Base-by-base conservation (phyloP, 805 yeast species). In the Starmera amethionina region DNA sequence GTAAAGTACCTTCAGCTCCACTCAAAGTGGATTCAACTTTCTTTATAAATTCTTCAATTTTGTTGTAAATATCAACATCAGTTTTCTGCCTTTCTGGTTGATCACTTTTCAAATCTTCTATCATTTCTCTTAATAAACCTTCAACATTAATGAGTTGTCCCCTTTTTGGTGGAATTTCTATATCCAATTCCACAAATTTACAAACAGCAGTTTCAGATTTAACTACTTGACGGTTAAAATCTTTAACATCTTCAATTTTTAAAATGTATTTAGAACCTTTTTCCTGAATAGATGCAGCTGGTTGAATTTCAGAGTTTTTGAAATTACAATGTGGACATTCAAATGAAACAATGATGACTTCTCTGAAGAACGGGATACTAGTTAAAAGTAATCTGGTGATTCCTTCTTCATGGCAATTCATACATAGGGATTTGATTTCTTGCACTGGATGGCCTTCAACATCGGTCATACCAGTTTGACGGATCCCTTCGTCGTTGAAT, bases 281-380 rank as follows among this genome's bases (percentile, higher is more conserved):
- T 51, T 82, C 90, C 52, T 90, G 95, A 46, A 93, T 87, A 41
- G 76, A 76, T 5, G 93, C 79, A 6, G 98, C 99, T n/a, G 97
- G 83, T 67, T 93, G 98, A 50, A 93, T 75, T 64, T 93, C 98
- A 32, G 86, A 76, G 69, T 87, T 90, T 58, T 81, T 84, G 58
- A 86, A 77, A 1, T 86, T 85, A 68, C 99, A 93, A 62, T 89
- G 97, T 25, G 93, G 90, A 63, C 99, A 93, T 49, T 80, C 85
- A 61, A 93, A 93, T 2, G 97, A 88, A 95, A 93, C 90, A 42
- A 93, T 60, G 39, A 93, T 83, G 39, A 93, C 77, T 60, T 93
- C 97, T 47, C 89, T 70, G 65, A 93, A 93, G 54, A 69, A 87
- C 15, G 99, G 99, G 52, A 93, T 93, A 40, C 78, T 71, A 12